These are phyloP conservation scores for Candida berthetii DNA, from an alignment of 805 yeast species.

Conservation along the genomic window DNA sequence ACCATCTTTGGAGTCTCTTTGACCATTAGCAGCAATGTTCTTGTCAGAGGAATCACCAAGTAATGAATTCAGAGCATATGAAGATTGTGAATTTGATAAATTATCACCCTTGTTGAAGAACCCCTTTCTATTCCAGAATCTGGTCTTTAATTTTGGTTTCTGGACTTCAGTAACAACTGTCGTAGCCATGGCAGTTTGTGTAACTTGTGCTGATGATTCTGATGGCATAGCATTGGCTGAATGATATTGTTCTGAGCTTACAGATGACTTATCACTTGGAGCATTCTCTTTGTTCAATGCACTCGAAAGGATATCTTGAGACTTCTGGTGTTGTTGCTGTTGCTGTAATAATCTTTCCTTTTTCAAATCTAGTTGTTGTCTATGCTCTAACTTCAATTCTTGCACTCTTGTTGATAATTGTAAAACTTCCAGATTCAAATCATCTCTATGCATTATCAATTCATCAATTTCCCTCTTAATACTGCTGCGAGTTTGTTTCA, in stretches of 20 bases:
- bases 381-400: slow-evolving; percentile 1
- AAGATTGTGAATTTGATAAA: slow-evolving; percentile 11
- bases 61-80: slow-evolving; percentile 10
- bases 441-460: slow-evolving; percentile 39
- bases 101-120: slow-evolving; percentile 3
- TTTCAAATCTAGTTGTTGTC: too few relatives aligned
- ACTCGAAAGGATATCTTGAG: too few relatives aligned
- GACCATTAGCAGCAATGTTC: slow-evolving; percentile 3
- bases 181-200: background rate
- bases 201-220: slow-evolving; percentile 2
- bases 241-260: too few relatives aligned
- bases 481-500: slow-evolving; percentile 35
- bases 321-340: background rate
- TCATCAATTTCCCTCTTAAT: slow-evolving; percentile 45
- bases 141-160: slow-evolving; percentile 19
- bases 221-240: slow-evolving; percentile 2
- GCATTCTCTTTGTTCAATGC: too few relatives aligned
- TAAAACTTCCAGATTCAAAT: slow-evolving; percentile 39
- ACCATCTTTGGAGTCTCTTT: background rate
- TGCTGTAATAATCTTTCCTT: background rate
- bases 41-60: slow-evolving; percentile 5
- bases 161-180: slow-evolving; percentile 1
- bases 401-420: slow-evolving; percentile 22
- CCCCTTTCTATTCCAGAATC: slow-evolving; percentile 25
- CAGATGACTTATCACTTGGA: too few relatives aligned